Percentiles rank a stretch among this genome's conserved stretches.
Evolutionary conservation across 2,329 filamentous ascomycete species (phyloP).

Genomic region (Talaromyces sp.): DNA sequence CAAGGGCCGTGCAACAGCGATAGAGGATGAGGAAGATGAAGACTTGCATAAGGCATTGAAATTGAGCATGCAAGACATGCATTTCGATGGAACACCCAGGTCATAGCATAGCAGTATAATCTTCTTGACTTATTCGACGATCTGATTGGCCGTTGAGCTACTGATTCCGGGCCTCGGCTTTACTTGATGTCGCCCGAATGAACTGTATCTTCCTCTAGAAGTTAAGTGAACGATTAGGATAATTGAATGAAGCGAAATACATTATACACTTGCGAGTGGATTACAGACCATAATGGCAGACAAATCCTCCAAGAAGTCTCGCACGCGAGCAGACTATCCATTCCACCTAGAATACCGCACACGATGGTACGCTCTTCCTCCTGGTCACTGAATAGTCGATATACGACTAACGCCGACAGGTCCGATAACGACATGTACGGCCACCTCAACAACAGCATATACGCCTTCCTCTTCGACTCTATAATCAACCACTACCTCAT

Average conservation of each 20-base stretch:
- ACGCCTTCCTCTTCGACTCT: slow-evolving; percentile 84
- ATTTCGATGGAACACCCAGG: background rate
- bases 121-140: background rate
- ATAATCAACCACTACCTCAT: slow-evolving; percentile 88
- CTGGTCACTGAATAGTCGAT: background rate
- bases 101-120: background rate
- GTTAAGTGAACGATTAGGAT: too few relatives aligned
- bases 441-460: slow-evolving; percentile 88
- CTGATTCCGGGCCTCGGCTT: slow-evolving; percentile 11
- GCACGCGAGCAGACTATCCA: slow-evolving; percentile 66
- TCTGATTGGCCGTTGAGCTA: slow-evolving; percentile 8
- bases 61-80: background rate
- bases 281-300: slow-evolving; percentile 29
- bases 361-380: slow-evolving; percentile 61
- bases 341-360: slow-evolving; percentile 81
- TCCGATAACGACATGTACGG: slow-evolving; percentile 93
- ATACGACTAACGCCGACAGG: slow-evolving; percentile 50
- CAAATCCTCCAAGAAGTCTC: slow-evolving; percentile 58
- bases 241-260: background rate
- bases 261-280: background rate
- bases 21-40: slow-evolving; percentile 7
- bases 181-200: background rate
- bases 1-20: background rate
- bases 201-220: background rate
- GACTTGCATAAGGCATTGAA: slow-evolving; percentile 7